Conservation (phyloP, 1,284 basidiomycete species). For the Cryptococcus neoformans region DNA sequence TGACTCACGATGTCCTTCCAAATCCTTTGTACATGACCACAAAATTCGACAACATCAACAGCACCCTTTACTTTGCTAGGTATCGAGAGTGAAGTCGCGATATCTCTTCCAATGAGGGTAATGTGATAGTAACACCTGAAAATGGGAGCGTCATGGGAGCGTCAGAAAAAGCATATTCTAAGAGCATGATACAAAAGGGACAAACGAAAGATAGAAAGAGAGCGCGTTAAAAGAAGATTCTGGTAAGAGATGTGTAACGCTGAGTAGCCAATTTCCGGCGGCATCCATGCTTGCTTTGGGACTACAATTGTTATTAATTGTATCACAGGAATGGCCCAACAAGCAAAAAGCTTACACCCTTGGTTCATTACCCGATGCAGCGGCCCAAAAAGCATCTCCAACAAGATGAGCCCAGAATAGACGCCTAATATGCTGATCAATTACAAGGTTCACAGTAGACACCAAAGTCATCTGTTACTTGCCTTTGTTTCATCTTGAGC, state of each 20-base stretch:
- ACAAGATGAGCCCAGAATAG: slow-evolving; percentile 35
- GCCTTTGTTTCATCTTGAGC: slow-evolving; percentile 27
- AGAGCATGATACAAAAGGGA: not conserved
- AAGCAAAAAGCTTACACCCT: slow-evolving; percentile 22
- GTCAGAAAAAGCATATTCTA: not conserved
- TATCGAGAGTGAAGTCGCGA: slow-evolving; percentile 20
- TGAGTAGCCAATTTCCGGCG: slow-evolving; percentile 20
- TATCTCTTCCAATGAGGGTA: slow-evolving; percentile 14
- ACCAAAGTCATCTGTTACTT: not conserved
- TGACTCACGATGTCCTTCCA: slow-evolving; percentile 27
- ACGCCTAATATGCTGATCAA: slow-evolving; percentile 12
- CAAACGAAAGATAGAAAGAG: slow-evolving; percentile 22
- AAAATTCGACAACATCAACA: slow-evolving; percentile 23
- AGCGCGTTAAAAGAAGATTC: slow-evolving; percentile 19
- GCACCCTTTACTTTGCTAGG: slow-evolving; percentile 22
- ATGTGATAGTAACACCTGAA: slow-evolving; percentile 19
- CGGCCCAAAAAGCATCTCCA: slow-evolving; percentile 31
- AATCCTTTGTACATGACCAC: slow-evolving; percentile 10
- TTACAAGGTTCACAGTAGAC: not conserved
- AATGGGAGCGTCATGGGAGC: no score
- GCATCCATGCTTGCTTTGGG: slow-evolving; percentile 25
- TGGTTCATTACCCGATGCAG: slow-evolving; percentile 20
- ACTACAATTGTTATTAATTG: slow-evolving; percentile 9
- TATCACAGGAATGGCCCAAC: not conserved
- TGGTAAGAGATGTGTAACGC: slow-evolving; percentile 13